Evolutionary conservation across 2,329 filamentous ascomycete genomes (phyloP).

Genomic region (Keithomyces neogunnii): DNA sequence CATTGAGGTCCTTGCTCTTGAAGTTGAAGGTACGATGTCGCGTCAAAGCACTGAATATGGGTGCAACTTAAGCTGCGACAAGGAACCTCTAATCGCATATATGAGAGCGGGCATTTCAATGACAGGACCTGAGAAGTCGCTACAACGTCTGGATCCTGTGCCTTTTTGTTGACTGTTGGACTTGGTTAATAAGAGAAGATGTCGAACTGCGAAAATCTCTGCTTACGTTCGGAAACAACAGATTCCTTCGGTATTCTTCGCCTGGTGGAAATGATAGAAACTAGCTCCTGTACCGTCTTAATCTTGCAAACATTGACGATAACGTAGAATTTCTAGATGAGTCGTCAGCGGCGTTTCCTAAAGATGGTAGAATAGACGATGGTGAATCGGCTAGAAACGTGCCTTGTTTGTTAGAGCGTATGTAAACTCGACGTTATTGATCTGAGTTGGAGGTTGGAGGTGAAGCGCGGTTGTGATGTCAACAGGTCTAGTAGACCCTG

Average conservation of each 20-base stretch:
- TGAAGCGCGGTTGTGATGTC: constrained; percentile 77
- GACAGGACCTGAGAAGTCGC: constrained; percentile 84
- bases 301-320: constrained; percentile 68
- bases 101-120: constrained; percentile 86
- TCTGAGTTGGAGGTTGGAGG: constrained; percentile 55
- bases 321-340: constrained; percentile 59
- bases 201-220: background rate
- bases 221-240: constrained; percentile 76
- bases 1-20: constrained; percentile 96
- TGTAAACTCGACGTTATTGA: constrained; percentile 74
- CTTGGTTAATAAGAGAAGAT: constrained; percentile 1
- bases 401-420: constrained; percentile 90
- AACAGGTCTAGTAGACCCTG: constrained; percentile 85
- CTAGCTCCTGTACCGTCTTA: constrained; percentile 63
- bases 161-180: constrained; percentile 64
- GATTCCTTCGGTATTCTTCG: constrained; percentile 71
- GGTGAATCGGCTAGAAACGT: constrained; percentile 19
- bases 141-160: constrained; percentile 81
- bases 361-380: background rate
- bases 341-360: constrained; percentile 10
- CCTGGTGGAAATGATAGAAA: constrained; percentile 54
- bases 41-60: constrained; percentile 94
- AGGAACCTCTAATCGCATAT: constrained; percentile 69
- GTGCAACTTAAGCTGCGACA: constrained; percentile 73
- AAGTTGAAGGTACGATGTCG: constrained; percentile 80